A percentile compares a stretch with the other conserved stretches of the same genome.
Evolutionary conservation across 306 rosid species (phyloP).

Genomic region (Dryas drummondii): DNA sequence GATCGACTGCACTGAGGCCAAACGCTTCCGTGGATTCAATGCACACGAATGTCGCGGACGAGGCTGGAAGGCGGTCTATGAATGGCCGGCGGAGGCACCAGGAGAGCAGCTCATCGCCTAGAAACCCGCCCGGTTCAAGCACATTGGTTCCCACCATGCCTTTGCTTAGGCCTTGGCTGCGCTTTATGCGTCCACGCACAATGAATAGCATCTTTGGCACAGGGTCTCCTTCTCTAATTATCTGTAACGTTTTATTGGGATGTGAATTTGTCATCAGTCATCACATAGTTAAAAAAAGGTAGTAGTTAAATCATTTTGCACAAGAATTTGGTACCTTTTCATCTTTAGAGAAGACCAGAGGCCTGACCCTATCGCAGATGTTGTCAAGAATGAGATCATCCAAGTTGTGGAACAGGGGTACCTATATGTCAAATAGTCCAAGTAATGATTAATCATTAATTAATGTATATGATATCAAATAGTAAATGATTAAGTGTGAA

Average conservation of each 20-base stretch:
- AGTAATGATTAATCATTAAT: too few species aligned
- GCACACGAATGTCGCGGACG: slow-evolving; percentile 80
- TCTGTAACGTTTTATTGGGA: slow-evolving; percentile 37
- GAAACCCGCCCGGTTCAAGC: slow-evolving; percentile 83
- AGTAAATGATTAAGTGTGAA: too few species aligned
- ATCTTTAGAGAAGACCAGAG: slow-evolving; percentile 80
- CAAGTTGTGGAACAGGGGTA: slow-evolving; percentile 87
- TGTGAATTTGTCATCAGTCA: too few species aligned
- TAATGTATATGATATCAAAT: too few species aligned
- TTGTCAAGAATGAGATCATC: slow-evolving; percentile 95
- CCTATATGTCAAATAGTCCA: slow-evolving; percentile 43
- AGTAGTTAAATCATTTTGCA: not conserved
- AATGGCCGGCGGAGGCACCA: slow-evolving; percentile 96
- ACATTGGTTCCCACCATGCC: slow-evolving; percentile 82
- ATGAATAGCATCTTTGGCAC: slow-evolving; percentile 84
- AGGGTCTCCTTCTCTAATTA: slow-evolving; percentile 95
- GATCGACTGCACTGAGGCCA: slow-evolving; percentile 58
- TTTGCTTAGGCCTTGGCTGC: slow-evolving; percentile 85
- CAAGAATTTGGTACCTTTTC: slow-evolving; percentile 67
- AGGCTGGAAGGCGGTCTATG: slow-evolving; percentile 73
- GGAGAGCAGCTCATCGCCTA: slow-evolving; percentile 89
- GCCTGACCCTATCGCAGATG: slow-evolving; percentile 87
- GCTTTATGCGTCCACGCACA: slow-evolving; percentile 68
- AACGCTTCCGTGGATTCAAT: slow-evolving; percentile 85
- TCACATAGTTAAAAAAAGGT: not conserved